Evolutionary conservation across 1,284 basidiomycete species (phyloP), one percentile per base, ranked within the genome.

Genomic region (Termitomyces sp.): DNA sequence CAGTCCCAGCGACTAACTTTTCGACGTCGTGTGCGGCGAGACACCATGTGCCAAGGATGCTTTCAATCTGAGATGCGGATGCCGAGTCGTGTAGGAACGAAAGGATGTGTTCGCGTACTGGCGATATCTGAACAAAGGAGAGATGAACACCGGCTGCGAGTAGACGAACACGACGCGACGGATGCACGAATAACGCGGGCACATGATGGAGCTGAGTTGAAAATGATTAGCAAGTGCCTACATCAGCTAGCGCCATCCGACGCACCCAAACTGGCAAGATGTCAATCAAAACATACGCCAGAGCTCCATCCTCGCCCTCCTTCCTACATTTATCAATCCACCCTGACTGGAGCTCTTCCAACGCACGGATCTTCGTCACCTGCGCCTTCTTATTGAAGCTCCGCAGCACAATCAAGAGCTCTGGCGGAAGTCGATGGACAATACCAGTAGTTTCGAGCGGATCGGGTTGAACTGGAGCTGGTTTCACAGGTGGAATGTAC

Each of bases 341-440:
- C 1, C 70, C 76, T 8, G 79, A 68, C 57, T 81, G 78, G 24
- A 99, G 70, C 55, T 95, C 94, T 65, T 98, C 96, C 56, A 98
- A 72, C 0, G 93, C 94, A 62, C 90, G 86, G 15, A 82, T 75
- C 66, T 94, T 88, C 1, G 96, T 98, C 41, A 93, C 82, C 17
- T 83, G 81, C 60, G 97, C 94, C 75, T 97, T 98, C 80, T 99
- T 99, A 31, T 83, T 85, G 43, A 98, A 76, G 53, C 85, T 83
- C 50, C 92, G 75, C 47, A 98, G 77, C 1, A 94, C 80, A 21
- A 99, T 83, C 13, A 96, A 80, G 17, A 98, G 77, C 46, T 95
- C 93, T 0, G 94, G 81, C 0, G 90, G 87, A 10, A 95, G 72
- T n/a, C 74, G 74, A 64, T 85, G 80, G 10, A 83, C 88, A 8